phyloP scores from a whole-genome alignment of 73 alveolate species.

The Halteria grandinella region DNA sequence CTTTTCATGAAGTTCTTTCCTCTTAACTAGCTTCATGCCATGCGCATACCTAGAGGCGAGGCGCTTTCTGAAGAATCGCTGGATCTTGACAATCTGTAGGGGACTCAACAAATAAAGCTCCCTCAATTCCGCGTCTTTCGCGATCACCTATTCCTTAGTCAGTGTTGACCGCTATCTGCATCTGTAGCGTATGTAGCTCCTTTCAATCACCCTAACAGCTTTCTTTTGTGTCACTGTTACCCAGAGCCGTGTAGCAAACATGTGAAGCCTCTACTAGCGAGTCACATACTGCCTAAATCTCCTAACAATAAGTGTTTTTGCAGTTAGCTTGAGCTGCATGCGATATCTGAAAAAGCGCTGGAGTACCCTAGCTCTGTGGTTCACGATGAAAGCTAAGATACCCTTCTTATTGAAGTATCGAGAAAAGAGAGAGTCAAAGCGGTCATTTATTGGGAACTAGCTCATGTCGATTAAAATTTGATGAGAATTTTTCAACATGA shows the following conservation, averaged over 20 bases:
- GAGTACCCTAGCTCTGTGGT: conserved; percentile 13
- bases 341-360: background rate
- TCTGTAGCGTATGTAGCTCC: background rate
- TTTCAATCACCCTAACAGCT: conserved; percentile 34
- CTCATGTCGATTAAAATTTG: background rate
- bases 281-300: background rate
- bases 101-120: no score
- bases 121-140: no score
- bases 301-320: background rate
- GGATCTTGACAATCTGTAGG: background rate
- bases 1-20: background rate
- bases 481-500: no score
- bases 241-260: background rate
- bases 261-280: background rate
- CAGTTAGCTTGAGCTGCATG: background rate
- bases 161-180: background rate
- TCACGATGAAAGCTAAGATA: background rate
- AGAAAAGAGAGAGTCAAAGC: conserved; percentile 2
- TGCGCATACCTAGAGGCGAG: background rate
- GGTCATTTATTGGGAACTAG: conserved; percentile 1
- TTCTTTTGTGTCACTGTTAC: conserved; percentile 13
- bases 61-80: conserved; percentile 4
- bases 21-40: background rate
- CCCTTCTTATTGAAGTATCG: conserved; percentile 35
- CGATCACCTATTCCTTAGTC: no score